Evolutionary conservation across 176 grass and related monocot species (phyloP).

Genomic region (Urochloa ruziziensis): DNA sequence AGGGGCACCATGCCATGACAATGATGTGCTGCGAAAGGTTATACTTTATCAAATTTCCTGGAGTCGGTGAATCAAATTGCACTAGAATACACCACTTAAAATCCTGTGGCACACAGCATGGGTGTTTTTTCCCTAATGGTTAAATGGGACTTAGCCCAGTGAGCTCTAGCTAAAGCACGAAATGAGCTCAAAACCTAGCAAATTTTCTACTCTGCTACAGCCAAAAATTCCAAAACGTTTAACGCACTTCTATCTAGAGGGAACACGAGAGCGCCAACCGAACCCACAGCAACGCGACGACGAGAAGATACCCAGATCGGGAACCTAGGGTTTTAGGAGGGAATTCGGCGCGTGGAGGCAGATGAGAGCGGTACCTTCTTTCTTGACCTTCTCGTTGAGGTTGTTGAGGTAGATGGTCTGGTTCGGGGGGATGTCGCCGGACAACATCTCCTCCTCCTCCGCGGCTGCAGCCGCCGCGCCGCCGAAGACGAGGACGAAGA

Average conservation of each 20-base stretch:
- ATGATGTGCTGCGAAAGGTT: neutral
- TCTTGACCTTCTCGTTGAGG: conserved; percentile 97
- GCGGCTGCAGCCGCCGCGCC: conserved; percentile 9
- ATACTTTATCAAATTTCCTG: neutral
- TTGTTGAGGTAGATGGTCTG: conserved; percentile 93
- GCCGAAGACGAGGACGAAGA: conserved; percentile 14
- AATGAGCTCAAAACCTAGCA: conserved; percentile 1
- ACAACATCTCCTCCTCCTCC: conserved; percentile 62
- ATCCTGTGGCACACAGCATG: neutral
- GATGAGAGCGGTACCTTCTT: conserved; percentile 59
- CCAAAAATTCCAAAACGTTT: neutral
- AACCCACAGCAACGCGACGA: neutral
- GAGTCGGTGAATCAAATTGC: neutral
- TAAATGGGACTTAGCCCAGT: neutral
- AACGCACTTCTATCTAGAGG: neutral
- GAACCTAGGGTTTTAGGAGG: conserved; percentile 38
- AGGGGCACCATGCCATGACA: neutral
- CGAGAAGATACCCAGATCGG: conserved; percentile 16
- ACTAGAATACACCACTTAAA: neutral
- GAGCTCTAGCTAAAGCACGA: neutral
- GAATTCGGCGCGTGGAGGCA: neutral
- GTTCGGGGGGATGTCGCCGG: conserved; percentile 90
- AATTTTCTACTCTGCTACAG: neutral
- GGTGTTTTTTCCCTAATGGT: no score
- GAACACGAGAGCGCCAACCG: neutral